Evolutionary conservation across 148 eudicot species (phyloP).

Genomic region (Persicaria tinctoria): DNA sequence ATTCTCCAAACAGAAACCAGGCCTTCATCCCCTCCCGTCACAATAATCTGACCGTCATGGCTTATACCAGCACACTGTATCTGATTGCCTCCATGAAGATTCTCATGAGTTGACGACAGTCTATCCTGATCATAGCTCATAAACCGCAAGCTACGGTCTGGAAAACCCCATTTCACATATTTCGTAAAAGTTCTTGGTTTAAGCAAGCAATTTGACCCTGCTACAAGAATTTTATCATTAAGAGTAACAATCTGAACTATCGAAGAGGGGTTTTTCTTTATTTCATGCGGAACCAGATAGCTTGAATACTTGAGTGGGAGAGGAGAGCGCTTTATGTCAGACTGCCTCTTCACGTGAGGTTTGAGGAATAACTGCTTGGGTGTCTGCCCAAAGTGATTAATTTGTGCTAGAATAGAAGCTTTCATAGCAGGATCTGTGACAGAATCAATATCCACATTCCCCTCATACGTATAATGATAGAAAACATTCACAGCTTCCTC

Average conservation of each 20-base stretch:
- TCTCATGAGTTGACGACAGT: constrained; percentile 94
- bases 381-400: constrained; percentile 97
- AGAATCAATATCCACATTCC: constrained; percentile 90
- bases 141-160: constrained; percentile 84
- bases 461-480: constrained; percentile 95
- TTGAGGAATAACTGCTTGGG: constrained; percentile 88
- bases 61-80: constrained; percentile 79
- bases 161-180: constrained; percentile 92
- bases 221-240: constrained; percentile 68
- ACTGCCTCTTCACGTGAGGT: constrained; percentile 73
- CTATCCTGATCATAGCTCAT: constrained; percentile 74
- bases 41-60: constrained; percentile 79
- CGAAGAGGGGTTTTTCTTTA: constrained; percentile 60
- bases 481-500: constrained; percentile 95
- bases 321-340: constrained; percentile 50
- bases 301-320: constrained; percentile 62
- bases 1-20: constrained; percentile 86
- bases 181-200: constrained; percentile 78
- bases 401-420: constrained; percentile 95
- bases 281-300: constrained; percentile 54
- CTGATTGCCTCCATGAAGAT: constrained; percentile 82
- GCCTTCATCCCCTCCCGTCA: constrained; percentile 86
- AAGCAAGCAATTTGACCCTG: constrained; percentile 52
- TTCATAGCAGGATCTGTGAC: constrained; percentile 92
- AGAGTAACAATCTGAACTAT: constrained; percentile 60